Base-by-base conservation (phyloP, 148 eudicot genomes). In the Rhododendron molle region DNA sequence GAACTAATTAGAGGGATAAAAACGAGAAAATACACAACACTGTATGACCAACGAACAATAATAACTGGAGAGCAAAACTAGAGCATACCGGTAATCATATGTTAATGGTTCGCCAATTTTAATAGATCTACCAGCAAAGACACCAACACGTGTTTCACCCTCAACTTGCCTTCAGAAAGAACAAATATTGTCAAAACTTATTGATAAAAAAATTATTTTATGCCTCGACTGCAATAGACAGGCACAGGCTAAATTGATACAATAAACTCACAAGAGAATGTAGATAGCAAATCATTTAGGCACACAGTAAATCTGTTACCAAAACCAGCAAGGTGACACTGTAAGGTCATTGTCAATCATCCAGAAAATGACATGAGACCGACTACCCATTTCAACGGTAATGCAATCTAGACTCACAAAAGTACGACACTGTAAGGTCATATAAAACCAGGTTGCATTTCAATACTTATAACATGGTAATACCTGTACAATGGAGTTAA, bases 61-160 rank as follows among this genome's bases (percentile, higher is more conserved):
- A 36, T 2, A 65, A 21, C 23, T 67, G 11, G 23, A 32, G 7
- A 30, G 49, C 9, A 65, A 69, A 67, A n/a, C 30, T 34, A 80
- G 72, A 32, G 3, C 89, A 83, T 90, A 97, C 99, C 98, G 85
- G 87, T 97, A 97, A 89, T 97, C 98, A 85, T 97, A 97, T 71
- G 99, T 95, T 72, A 97, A 83, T 44, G 96, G 95, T 86, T 97
- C 98, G 71, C 99, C 99, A 76, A 87, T 89, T 81, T 94, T 72
- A 81, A 97, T 93, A 46, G 90, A 72, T 82, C 87, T 91, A 80
- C 95, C 90, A 73, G 99, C 98, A 88, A 97, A 97, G 80, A 95
- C 96, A 50, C 98, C 99, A 32, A 97, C 95, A 46, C 99, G 98
- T 30, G 86, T 92, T 89, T 95, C 98, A 78, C 98, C 98, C 43